Percentiles rank a stretch among this genome's conserved stretches.
Evolutionary conservation across 169 alveolate genomes (phyloP).

Genomic region (Eimeria sp.): DNA sequence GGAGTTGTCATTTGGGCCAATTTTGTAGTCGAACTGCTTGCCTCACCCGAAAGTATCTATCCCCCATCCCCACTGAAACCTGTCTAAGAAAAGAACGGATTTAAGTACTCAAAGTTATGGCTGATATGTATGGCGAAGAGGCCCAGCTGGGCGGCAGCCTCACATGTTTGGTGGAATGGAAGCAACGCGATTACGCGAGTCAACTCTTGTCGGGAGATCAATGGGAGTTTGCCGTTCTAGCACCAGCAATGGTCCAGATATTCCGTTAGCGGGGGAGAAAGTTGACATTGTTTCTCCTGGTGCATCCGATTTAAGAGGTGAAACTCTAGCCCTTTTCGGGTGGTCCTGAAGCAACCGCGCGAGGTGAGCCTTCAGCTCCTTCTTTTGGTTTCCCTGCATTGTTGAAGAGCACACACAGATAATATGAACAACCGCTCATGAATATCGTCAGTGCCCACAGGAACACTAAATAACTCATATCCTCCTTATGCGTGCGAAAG

Average conservation of each 20-base stretch:
- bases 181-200: neutral
- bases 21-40: neutral
- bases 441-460: neutral
- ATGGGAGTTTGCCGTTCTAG: slow-evolving; percentile 9
- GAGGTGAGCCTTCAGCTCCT: neutral
- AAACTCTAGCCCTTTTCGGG: neutral
- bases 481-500: neutral
- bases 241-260: neutral
- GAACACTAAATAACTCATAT: neutral
- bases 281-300: neutral
- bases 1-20: neutral
- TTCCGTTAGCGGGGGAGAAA: neutral
- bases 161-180: neutral
- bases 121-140: neutral
- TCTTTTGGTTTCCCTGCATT: neutral
- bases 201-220: neutral
- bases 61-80: neutral
- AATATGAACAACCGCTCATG: no score
- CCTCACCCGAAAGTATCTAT: neutral
- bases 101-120: neutral
- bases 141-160: neutral
- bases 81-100: neutral
- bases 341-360: neutral
- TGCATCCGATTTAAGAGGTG: neutral
- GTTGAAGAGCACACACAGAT: neutral